Base-by-base conservation (phyloP, 352 stramenopile genomes). In the Phytophthora fragariaefolia region DNA sequence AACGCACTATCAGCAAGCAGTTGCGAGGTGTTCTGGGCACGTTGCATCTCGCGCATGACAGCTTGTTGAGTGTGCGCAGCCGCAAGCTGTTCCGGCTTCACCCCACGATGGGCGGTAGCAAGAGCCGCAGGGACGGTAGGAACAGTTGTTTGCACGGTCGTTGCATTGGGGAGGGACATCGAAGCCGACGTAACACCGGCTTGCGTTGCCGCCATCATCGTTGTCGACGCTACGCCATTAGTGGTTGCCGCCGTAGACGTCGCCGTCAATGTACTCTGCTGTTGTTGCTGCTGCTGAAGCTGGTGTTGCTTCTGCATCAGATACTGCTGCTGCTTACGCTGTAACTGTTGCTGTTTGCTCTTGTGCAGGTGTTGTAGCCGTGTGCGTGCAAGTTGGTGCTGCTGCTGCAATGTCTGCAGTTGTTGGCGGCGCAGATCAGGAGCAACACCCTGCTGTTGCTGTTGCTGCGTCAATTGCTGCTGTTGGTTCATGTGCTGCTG, bases 241-340 rank as follows among this genome's bases (percentile, higher is more conserved):
- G 63, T 72, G 8, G 76, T 61, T 7, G 62, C 34, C 2, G 63
- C 45, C 22, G 68, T 51, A n/a, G 74, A 66, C 4, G 69, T 68
- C 1, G 62, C 42, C 15, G 63, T 46, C 3, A 74, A 49, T 45
- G 79, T 71, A 8, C 77, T 60, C 69, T 85, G 75, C 12, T 90
- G 72, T 55, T 89, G 79, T 46, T 90, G 82, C 57, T 90, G 80
- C 43, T 90, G 81, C 56, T 89, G 80, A 22, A 93, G 60, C 53
- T 90, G 76, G 68, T 91, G 82, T 28, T 92, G 85, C 68, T 93
- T 91, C 54, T 91, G 83, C 61, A 89, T 65, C 34, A 95, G 51
- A 45, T 92, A 91, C 30, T 93, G 83, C 20, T 95, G 87, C 47
- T 95, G 87, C 43, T 92, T 92, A 20, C 83, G 80, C 52, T 93